Evolutionary conservation across 2,329 filamentous ascomycete genomes (phyloP).

Genomic region (Gaeumannomyces sp.): DNA sequence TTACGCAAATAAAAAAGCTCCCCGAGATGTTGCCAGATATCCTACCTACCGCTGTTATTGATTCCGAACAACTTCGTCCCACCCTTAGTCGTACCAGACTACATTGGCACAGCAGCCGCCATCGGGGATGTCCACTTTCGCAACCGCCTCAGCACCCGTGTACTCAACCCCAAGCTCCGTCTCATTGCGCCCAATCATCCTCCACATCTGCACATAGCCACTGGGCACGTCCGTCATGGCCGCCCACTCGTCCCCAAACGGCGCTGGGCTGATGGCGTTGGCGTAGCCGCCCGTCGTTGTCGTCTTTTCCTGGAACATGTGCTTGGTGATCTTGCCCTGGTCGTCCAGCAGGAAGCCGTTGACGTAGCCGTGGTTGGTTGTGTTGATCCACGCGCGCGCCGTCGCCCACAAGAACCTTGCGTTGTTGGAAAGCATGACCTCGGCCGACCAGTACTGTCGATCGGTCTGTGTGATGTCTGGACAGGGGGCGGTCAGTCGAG

Average conservation of each 20-base stretch:
- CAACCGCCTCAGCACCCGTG: conserved; percentile 13
- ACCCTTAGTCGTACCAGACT: conserved; percentile 18
- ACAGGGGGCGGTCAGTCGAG: not conserved
- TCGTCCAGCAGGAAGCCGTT: conserved; percentile 15
- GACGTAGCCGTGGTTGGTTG: conserved; percentile 15
- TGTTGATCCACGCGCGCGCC: conserved; percentile 11
- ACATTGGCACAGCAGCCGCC: conserved; percentile 20
- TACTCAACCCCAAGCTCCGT: conserved; percentile 13
- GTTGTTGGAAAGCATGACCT: conserved; percentile 17
- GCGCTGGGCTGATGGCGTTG: conserved; percentile 17
- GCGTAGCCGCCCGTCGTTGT: conserved; percentile 15
- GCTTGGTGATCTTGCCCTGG: conserved; percentile 13
- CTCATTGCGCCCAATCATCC: conserved; percentile 12
- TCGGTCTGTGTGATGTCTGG: conserved; percentile 9
- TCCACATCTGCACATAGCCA: conserved; percentile 20
- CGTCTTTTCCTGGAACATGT: conserved; percentile 17
- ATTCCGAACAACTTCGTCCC: no score
- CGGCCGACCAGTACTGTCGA: conserved; percentile 17
- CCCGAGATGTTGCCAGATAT: no score
- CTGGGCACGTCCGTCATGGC: conserved; percentile 15
- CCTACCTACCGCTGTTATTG: no score
- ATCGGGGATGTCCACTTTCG: conserved; percentile 15
- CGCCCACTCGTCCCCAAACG: conserved; percentile 15
- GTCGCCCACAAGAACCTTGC: conserved; percentile 18
- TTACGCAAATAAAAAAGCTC: no score